Conservation (phyloP, 257 asterid genomes). For the Fraxinus pennsylvanica region DNA sequence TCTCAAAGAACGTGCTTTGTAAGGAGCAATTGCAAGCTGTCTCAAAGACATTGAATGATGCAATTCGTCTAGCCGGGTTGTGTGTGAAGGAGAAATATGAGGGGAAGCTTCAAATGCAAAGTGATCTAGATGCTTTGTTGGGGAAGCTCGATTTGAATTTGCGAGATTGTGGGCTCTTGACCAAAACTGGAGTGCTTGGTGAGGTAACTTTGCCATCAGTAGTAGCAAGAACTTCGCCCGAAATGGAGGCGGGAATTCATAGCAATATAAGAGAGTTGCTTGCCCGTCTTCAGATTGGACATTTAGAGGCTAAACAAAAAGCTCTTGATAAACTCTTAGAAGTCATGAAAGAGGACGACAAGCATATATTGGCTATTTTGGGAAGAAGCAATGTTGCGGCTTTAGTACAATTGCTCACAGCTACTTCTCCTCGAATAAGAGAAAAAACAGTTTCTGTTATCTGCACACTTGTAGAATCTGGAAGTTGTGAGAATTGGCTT, state of each 20-base stretch:
- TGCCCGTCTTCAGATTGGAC: constrained; percentile 93
- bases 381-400: constrained; percentile 76
- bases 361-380: constrained; percentile 60
- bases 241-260: constrained; percentile 38
- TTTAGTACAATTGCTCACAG: constrained; percentile 72
- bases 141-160: constrained; percentile 72
- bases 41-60: constrained; percentile 56
- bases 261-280: constrained; percentile 66
- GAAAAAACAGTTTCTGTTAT: constrained; percentile 69
- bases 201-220: constrained; percentile 57
- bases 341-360: constrained; percentile 78
- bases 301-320: constrained; percentile 76
- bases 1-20: constrained; percentile 77
- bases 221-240: constrained; percentile 22
- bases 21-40: constrained; percentile 83
- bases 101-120: constrained; percentile 91
- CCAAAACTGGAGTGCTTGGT: constrained; percentile 90
- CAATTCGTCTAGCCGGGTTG: constrained; percentile 53
- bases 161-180: constrained; percentile 83
- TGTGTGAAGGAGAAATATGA: constrained; percentile 63
- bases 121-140: constrained; percentile 72
- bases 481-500: constrained; percentile 72
- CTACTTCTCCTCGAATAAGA: constrained; percentile 76
- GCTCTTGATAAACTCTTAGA: constrained; percentile 78
- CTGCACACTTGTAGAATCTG: constrained; percentile 78